Base-by-base conservation (phyloP, 306 rosid species). In the Vigna angularis region DNA sequence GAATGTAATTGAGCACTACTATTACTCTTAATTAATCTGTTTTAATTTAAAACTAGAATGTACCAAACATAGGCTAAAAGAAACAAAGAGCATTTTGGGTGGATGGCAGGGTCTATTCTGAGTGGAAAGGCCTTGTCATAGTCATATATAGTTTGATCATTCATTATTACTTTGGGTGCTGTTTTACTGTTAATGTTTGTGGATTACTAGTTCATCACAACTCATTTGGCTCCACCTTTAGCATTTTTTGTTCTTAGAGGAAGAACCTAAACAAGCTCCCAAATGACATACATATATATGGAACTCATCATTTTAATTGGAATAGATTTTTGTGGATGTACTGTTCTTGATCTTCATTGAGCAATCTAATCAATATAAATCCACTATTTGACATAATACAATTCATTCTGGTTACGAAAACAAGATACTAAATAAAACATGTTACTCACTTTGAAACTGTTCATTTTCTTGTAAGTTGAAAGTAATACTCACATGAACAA, bases 101-200 rank as follows among this genome's bases (percentile, higher is more conserved):
- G 51, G 71, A 65, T n/a, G n/a, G 71, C 2, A 42, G 10, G 34
- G 52, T 42, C 72, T 22, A 66, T 42, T 66, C 6, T 66, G 72
- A 42, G 72, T 44, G n/a, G 18, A 38, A 66, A 18, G 71, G 17
- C 52, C 52, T 66, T 66, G 53, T 66, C 53, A 66, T 38, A 9
- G 26, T 61, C 68, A 36, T 34, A 36, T 34, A 62, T 38, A 66
- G 30, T 40, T 66, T 66, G n/a, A 1, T 36, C 20, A 32, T 66
- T 66, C 71, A 66, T 18, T 40, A 40, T 66, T 65, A n/a, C 12
- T 36, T 17, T 66, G 6, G 71, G 28, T 66, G 14, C 32, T 66
- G 32, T 66, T 66, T 40, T 40, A 66, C 32, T 40, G 16, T 66
- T 66, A 4, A 51, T 66, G 52, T 18, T 66, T 10, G 72, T 42